Evolutionary conservation across 202 grass and related monocot genomes (phyloP).

Genomic region (Hordeum pubiflorum): DNA sequence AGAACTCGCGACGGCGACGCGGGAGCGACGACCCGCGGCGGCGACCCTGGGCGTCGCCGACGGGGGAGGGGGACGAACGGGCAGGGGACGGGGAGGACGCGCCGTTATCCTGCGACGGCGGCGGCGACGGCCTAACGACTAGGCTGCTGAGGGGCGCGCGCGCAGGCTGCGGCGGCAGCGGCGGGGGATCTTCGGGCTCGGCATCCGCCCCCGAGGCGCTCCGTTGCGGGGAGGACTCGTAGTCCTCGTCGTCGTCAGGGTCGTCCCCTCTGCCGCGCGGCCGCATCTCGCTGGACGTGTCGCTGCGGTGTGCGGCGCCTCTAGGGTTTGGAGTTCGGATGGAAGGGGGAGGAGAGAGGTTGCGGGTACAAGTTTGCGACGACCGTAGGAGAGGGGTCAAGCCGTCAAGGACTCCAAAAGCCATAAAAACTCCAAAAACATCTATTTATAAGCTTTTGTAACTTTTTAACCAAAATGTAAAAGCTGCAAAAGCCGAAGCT

Average conservation of each 20-base stretch:
- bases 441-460: no score
- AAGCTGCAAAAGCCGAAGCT: no score
- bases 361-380: neutral
- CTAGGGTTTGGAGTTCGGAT: slow-evolving; percentile 24
- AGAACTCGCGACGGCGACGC: slow-evolving; percentile 27
- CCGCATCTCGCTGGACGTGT: slow-evolving; percentile 26
- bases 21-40: slow-evolving; percentile 18
- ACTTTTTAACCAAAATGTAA: no score
- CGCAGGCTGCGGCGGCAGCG: neutral
- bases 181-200: neutral
- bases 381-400: neutral
- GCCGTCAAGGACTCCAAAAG: neutral
- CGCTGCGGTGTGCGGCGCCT: neutral
- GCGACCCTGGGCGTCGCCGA: neutral
- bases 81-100: slow-evolving; percentile 3
- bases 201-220: neutral
- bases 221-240: slow-evolving; percentile 29
- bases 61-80: slow-evolving; percentile 9
- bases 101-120: neutral
- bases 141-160: slow-evolving; percentile 44
- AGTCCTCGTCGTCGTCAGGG: slow-evolving; percentile 28
- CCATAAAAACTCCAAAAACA: no score
- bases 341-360: neutral
- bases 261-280: slow-evolving; percentile 41
- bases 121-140: slow-evolving; percentile 27